phyloP scores from a whole-genome alignment of 2,329 filamentous ascomycete genomes.

The Fusarium falciforme region DNA sequence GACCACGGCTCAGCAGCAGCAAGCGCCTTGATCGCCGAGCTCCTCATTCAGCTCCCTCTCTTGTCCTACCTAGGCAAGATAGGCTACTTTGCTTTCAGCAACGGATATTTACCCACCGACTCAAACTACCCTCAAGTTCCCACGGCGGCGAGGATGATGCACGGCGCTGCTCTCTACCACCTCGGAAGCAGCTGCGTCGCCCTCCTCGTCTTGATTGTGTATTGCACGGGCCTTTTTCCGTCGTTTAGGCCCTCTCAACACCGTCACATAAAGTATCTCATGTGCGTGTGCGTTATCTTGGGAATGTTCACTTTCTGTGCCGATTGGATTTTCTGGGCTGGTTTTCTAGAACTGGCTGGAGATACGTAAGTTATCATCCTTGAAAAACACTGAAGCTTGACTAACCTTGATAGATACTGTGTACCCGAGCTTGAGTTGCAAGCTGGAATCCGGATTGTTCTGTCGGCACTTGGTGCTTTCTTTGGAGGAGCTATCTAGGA shows the following conservation, averaged over 20 bases:
- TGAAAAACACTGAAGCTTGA: rapidly evolving
- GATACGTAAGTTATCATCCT: neutral
- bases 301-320: neutral
- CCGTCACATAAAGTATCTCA: neutral
- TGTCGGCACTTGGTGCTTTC: neutral
- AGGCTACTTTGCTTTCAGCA: neutral
- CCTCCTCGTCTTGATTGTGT: neutral
- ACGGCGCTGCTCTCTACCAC: neutral
- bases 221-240: neutral
- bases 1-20: neutral
- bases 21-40: neutral
- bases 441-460: neutral
- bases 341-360: neutral
- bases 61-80: neutral
- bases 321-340: neutral
- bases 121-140: neutral
- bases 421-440: neutral
- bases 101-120: neutral
- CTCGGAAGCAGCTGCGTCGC: neutral
- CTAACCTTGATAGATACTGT: neutral
- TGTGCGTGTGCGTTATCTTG: neutral
- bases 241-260: neutral
- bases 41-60: neutral
- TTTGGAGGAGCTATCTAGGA: neutral
- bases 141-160: neutral